Percentiles rank a stretch among this genome's conserved stretches.
Evolutionary conservation across 192 early-diverging fungal genomes (phyloP).

Genomic region (Podila verticillata): DNA sequence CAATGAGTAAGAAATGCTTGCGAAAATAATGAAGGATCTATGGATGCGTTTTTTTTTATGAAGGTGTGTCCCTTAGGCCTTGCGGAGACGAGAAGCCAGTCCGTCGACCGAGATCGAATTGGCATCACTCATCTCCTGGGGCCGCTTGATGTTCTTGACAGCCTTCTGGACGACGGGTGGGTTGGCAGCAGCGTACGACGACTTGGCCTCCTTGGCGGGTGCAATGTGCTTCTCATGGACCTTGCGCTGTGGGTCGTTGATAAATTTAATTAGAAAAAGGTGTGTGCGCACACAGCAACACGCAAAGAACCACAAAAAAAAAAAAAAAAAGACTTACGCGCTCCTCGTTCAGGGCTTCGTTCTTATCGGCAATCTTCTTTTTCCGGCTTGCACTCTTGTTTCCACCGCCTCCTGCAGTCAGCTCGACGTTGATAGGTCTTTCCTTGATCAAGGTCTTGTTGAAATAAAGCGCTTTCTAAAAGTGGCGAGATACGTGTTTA

Average conservation of each 20-base stretch:
- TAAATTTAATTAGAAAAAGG: not conserved
- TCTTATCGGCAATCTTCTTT: conserved; percentile 60
- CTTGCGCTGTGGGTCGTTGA: conserved; percentile 51
- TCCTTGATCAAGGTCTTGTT: conserved; percentile 69
- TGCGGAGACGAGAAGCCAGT: conserved; percentile 37
- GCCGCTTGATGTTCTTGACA: conserved; percentile 42
- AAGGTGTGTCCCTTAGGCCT: not conserved
- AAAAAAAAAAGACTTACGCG: conserved; percentile 50
- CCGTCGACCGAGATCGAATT: conserved; percentile 39
- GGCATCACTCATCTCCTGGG: conserved; percentile 35
- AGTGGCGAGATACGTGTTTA: not conserved
- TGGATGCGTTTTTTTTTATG: not conserved
- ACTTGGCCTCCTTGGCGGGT: conserved; percentile 54
- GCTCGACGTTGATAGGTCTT: conserved; percentile 76
- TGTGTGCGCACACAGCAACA: not conserved
- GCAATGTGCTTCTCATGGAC: conserved; percentile 57
- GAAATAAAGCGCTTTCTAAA: conserved; percentile 68
- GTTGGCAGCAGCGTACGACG: conserved; percentile 50
- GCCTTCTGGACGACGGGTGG: conserved; percentile 46
- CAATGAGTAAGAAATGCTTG: not conserved
- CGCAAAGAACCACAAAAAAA: not conserved
- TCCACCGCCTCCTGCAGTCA: conserved; percentile 80
- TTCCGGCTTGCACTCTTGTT: conserved; percentile 61
- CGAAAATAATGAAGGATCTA: conserved; percentile 5
- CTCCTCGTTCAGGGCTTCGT: conserved; percentile 62